A percentile compares a stretch with the other conserved stretches of the same genome.
Conservation (phyloP, 345 rosid species). For the Hibiscus syriacus region DNA sequence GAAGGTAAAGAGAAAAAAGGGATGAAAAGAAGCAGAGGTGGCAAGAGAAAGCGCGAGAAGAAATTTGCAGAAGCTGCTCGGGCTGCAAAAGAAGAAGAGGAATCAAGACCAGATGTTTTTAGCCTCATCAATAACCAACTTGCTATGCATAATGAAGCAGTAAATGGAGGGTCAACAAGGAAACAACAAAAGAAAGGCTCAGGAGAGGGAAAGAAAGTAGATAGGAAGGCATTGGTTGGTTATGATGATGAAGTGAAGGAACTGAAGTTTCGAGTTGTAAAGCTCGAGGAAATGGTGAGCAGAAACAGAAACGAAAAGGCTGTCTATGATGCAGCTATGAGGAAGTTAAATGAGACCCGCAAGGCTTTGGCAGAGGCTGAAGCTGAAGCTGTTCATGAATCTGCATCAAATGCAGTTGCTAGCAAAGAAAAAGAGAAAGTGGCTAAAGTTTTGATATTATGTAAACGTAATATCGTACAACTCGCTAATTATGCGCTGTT, state of each 20-base stretch:
- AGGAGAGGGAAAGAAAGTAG: slow-evolving; percentile 46
- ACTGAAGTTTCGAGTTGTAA: too few species aligned
- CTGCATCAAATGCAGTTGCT: slow-evolving; percentile 55
- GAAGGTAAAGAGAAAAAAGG: slow-evolving; percentile 33
- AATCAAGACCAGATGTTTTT: too few species aligned
- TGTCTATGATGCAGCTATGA: too few species aligned
- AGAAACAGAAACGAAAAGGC: too few species aligned
- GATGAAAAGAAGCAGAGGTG: slow-evolving; percentile 79
- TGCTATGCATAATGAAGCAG: slow-evolving; percentile 29
- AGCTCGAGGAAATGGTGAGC: too few species aligned
- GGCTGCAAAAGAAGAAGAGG: too few species aligned
- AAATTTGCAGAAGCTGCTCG: too few species aligned
- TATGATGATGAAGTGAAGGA: too few species aligned
- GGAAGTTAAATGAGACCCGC: too few species aligned
- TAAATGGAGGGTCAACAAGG: slow-evolving; percentile 28
- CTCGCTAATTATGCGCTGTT: too few species aligned
- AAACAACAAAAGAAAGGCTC: slow-evolving; percentile 41
- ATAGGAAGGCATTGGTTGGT: too few species aligned
- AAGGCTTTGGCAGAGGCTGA: too few species aligned
- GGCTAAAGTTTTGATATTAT: slow-evolving; percentile 68
- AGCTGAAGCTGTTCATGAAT: slow-evolving; percentile 61
- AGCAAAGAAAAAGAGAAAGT: slow-evolving; percentile 81
- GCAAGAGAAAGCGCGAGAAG: slow-evolving; percentile 78
- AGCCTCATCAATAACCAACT: slow-evolving; percentile 68
- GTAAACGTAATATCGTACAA: not conserved